These are phyloP conservation scores for Umbellularia californica DNA, from an alignment of 164 flowering plant species.

Conservation along the genomic window DNA sequence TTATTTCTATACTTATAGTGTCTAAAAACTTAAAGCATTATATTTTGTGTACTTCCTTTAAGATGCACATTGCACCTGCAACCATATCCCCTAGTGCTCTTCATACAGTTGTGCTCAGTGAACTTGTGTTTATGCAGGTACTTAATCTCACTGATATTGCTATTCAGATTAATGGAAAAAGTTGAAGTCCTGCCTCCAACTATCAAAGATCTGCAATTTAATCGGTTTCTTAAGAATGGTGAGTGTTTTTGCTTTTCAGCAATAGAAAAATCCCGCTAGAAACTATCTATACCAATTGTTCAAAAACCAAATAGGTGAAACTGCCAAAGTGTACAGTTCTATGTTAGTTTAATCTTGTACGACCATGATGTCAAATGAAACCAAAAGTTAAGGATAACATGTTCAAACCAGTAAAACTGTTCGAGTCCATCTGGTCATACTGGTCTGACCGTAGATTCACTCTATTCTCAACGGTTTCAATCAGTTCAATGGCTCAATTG, in stretches of 20 bases:
- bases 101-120: background rate
- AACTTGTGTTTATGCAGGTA: slow-evolving; percentile 45
- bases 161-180: slow-evolving; percentile 48
- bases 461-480: too few species aligned
- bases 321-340: background rate
- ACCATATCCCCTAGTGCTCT: background rate
- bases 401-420: too few species aligned
- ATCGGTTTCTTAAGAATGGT: slow-evolving; percentile 86
- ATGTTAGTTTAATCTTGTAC: background rate
- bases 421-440: too few species aligned
- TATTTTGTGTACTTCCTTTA: background rate
- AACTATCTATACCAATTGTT: background rate
- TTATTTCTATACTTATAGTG: background rate
- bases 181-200: slow-evolving; percentile 76
- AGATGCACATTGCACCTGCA: background rate
- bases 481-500: too few species aligned
- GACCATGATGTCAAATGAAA: background rate
- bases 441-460: too few species aligned
- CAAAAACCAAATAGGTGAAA: background rate
- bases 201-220: slow-evolving; percentile 53
- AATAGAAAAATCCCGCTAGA: background rate
- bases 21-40: background rate
- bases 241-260: slow-evolving; percentile 9
- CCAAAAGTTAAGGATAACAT: too few species aligned
- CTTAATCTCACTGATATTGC: slow-evolving; percentile 55